Evolutionary conservation across 805 yeast species (phyloP).

Genomic region (Lachancea meyersii): DNA sequence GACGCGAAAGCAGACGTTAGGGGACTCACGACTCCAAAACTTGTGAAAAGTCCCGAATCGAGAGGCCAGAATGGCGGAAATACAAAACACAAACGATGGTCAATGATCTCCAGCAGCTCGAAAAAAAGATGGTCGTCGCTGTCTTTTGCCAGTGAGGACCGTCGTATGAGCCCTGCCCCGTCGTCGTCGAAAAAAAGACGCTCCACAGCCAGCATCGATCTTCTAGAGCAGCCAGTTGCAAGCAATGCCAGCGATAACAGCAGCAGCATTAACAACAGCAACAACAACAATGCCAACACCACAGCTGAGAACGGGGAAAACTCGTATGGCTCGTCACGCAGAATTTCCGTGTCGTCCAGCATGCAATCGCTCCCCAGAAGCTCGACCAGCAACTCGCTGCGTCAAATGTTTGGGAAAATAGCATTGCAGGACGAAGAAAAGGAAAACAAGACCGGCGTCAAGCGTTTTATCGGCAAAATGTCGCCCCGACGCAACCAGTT

Average conservation of each 20-base stretch:
- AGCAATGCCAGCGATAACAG: not conserved
- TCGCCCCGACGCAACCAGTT: conserved; percentile 1
- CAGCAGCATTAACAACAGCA: not conserved
- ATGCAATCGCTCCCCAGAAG: conserved; percentile 20
- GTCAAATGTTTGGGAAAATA: conserved; percentile 28
- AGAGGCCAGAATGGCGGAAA: not conserved
- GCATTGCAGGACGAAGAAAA: conserved; percentile 21
- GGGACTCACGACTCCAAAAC: too few relatives aligned
- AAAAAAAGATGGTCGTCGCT: conserved; percentile 31
- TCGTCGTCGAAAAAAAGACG: conserved; percentile 3
- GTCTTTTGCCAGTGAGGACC: conserved; percentile 17
- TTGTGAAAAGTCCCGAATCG: not conserved
- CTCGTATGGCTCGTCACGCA: not conserved
- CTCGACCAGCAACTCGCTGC: conserved; percentile 30
- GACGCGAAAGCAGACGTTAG: too few relatives aligned
- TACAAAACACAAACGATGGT: conserved; percentile 22
- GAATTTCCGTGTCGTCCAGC: conserved; percentile 8
- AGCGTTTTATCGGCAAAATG: conserved; percentile 4
- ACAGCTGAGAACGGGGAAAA: not conserved
- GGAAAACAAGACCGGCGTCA: conserved; percentile 14
- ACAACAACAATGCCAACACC: not conserved
- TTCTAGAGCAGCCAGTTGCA: not conserved
- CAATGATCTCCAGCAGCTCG: conserved; percentile 26
- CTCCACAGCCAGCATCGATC: conserved; percentile 7
- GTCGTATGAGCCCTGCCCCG: conserved; percentile 5